Base-by-base conservation (phyloP, 495 filamentous ascomycete genomes). In the Niebla homalea region DNA sequence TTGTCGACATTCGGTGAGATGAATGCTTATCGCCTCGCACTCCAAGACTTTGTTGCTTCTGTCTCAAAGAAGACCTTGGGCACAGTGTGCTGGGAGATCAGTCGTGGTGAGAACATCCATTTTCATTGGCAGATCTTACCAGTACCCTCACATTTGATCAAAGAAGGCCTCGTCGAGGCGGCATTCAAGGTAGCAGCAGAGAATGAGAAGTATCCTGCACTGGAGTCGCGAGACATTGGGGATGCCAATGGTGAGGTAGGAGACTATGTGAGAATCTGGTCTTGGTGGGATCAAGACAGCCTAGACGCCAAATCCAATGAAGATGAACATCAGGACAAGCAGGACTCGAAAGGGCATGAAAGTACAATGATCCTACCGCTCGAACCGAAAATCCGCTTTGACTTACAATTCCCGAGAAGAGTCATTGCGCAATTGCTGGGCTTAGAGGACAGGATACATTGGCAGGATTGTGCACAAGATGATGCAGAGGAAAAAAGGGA, bases 51-150 rank as follows among this genome's bases (percentile, higher is more conserved):
- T 83, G 64, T 75, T 45, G 66, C 61, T n/a, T 48, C 62, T 10
- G 57, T 63, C 19, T 74, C 68, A 8, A 66, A 69, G 54, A 64
- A 71, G 59, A 65, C 69, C 51, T 71, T 94, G 3, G 89, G 89
- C 23, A 75, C 84, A 8, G 85, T 97, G 3, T 90, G 88, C 0
- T 98, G 87, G 76, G 90, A 96, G 67, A 82, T 98, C 55, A 86
- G 79, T 58, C 78, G 88, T 16, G 69, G 67, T 2, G 71, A 72
- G 11, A 87, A 87, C 20, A 81, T 96, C 46, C 92, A 98, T 61
- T 72, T 77, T 0, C 92, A 95, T 60, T 96, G 90, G 92, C 92
- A 98, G 69, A 90, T 93, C 58, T 70, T 96, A 26, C 90, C 92
- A 2, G 73, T 94, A 1, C 74, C 83, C 0, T 60, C 71, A 0